These are phyloP conservation scores for Nepenthes alata DNA, from an alignment of 179 eudicot species.

Conservation along the genomic window DNA sequence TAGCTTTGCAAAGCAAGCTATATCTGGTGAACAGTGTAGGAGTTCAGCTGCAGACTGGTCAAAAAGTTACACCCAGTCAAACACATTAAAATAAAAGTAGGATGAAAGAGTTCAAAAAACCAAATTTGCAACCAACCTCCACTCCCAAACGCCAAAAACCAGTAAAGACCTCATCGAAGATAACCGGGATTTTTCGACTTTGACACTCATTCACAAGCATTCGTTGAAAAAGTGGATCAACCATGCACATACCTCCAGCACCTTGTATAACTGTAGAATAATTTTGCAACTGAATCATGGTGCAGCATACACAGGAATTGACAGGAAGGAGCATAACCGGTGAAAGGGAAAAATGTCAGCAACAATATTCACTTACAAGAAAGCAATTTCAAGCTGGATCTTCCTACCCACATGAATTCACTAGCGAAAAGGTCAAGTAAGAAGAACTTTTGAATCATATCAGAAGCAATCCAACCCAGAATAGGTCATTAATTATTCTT, in stretches of 20 bases:
- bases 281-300: slow-evolving; percentile 1
- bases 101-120: neutral
- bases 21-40: slow-evolving; percentile 78
- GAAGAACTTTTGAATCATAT: too few species aligned
- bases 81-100: neutral
- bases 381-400: neutral
- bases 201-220: slow-evolving; percentile 70
- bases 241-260: slow-evolving; percentile 91
- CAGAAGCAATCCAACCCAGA: too few species aligned
- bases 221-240: slow-evolving; percentile 98
- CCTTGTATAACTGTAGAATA: slow-evolving; percentile 67
- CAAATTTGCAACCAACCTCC: slow-evolving; percentile 49
- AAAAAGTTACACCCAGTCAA: slow-evolving; percentile 9
- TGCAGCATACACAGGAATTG: neutral
- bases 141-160: slow-evolving; percentile 99
- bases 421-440: too few species aligned
- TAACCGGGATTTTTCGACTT: slow-evolving; percentile 70
- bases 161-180: slow-evolving; percentile 96
- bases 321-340: neutral
- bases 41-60: slow-evolving; percentile 85
- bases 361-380: neutral
- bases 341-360: too few species aligned
- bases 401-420: too few species aligned
- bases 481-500: too few species aligned
- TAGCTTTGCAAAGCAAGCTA: slow-evolving; percentile 90